Percentiles rank a stretch among this genome's conserved stretches.
These are phyloP conservation scores for Monosporascus sp. DNA, from an alignment of 2,329 filamentous ascomycete species.

Conservation along the genomic window DNA sequence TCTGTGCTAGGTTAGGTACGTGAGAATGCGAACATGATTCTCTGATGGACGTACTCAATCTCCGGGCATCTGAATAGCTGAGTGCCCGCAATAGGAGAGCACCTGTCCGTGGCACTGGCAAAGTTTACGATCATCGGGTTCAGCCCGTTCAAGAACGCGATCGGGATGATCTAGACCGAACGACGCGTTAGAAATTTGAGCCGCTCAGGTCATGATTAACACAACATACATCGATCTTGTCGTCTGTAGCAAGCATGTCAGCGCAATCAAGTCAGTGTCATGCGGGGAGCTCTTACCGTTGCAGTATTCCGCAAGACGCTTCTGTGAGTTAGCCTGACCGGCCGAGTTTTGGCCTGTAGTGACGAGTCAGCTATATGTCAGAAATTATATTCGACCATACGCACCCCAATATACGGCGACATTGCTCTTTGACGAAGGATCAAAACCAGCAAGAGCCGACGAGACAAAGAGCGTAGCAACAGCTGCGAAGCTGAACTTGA, in stretches of 20 bases:
- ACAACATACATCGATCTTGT: slow-evolving; percentile 36
- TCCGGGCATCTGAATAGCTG: slow-evolving; percentile 53
- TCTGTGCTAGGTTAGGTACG: slow-evolving; percentile 14
- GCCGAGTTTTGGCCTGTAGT: slow-evolving; percentile 50
- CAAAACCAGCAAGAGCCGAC: slow-evolving; percentile 32
- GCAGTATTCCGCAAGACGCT: slow-evolving; percentile 53
- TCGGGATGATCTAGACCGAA: slow-evolving; percentile 46
- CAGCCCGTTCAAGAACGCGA: slow-evolving; percentile 57
- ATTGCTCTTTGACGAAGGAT: slow-evolving; percentile 41
- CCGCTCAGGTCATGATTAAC: not conserved
- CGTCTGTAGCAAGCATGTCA: slow-evolving; percentile 24
- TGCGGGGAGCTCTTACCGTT: slow-evolving; percentile 31
- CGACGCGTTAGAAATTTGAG: not conserved
- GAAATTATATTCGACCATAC: not conserved
- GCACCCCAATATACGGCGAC: slow-evolving; percentile 31
- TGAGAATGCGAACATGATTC: slow-evolving; percentile 1
- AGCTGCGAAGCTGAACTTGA: not conserved
- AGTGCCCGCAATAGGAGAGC: slow-evolving; percentile 51
- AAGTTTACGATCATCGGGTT: slow-evolving; percentile 54
- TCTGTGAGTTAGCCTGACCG: slow-evolving; percentile 41
- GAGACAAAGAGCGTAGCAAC: not conserved
- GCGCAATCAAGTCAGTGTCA: slow-evolving; percentile 12
- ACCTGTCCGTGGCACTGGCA: slow-evolving; percentile 53
- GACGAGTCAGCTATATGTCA: not conserved
- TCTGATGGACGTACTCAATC: slow-evolving; percentile 46